These are phyloP conservation scores for Terana coerulea DNA, from an alignment of 768 basidiomycete genomes.

Conservation along the genomic window DNA sequence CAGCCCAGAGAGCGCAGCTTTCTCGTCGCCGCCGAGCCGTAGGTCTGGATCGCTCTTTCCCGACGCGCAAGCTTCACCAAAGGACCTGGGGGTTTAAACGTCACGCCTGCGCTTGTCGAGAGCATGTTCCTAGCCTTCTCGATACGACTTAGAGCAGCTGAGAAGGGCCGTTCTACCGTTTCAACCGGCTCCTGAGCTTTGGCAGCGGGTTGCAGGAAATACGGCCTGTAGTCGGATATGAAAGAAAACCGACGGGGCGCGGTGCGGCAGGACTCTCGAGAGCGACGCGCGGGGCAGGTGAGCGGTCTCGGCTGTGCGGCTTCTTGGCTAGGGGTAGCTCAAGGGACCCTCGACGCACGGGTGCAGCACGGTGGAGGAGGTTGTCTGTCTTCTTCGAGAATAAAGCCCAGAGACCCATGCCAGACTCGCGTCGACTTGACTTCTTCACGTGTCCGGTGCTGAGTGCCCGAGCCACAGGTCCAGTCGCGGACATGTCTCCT, in stretches of 20 bases:
- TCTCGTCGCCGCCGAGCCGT: slow-evolving; percentile 54
- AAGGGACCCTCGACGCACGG: slow-evolving; percentile 35
- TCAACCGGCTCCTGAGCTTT: slow-evolving; percentile 7
- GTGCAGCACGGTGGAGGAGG: slow-evolving; percentile 26
- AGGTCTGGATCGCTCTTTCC: slow-evolving; percentile 39
- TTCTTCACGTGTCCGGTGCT: slow-evolving; percentile 20
- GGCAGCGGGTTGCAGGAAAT: slow-evolving; percentile 6
- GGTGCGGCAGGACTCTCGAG: slow-evolving; percentile 24
- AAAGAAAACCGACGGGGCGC: slow-evolving; percentile 35
- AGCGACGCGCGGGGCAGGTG: slow-evolving; percentile 22
- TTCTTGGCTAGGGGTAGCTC: slow-evolving; percentile 30
- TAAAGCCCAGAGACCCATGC: slow-evolving; percentile 32
- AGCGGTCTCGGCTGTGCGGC: slow-evolving; percentile 13
- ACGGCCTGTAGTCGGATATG: slow-evolving; percentile 19
- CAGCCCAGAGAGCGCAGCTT: slow-evolving; percentile 45
- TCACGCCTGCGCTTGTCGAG: slow-evolving; percentile 52
- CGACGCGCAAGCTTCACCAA: slow-evolving; percentile 47
- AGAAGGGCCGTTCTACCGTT: slow-evolving; percentile 34
- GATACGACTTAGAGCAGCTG: slow-evolving; percentile 37
- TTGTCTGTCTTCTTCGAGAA: slow-evolving; percentile 34
- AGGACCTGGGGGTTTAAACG: slow-evolving; percentile 43
- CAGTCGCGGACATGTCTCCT: slow-evolving; percentile 2
- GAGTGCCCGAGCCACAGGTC: slow-evolving; percentile 12
- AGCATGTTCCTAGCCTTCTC: slow-evolving; percentile 36
- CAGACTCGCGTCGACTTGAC: slow-evolving; percentile 18